A percentile compares a stretch with the other conserved stretches of the same genome.
Evolutionary conservation across 2,329 filamentous ascomycete species (phyloP).

Genomic region (Colletotrichum graminicola): DNA sequence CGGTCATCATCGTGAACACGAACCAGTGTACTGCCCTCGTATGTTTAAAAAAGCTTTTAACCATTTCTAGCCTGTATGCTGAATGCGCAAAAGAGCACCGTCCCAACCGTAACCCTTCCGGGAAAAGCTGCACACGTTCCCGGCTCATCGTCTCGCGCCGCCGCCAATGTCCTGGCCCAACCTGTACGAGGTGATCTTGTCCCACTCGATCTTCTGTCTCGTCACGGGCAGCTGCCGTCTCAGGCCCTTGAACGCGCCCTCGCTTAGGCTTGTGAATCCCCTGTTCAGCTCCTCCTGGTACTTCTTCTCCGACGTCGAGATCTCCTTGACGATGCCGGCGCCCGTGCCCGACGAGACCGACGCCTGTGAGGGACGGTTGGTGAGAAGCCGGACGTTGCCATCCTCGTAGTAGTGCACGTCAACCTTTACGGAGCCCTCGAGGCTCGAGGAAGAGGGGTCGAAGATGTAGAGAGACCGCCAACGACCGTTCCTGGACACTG

Average conservation of each 20-base stretch:
- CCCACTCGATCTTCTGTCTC: conserved; percentile 99
- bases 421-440: conserved; percentile 87
- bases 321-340: conserved; percentile 79
- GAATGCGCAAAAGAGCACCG: conserved; percentile 21
- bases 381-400: conserved; percentile 93
- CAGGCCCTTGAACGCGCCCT: conserved; percentile 94
- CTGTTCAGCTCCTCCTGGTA: conserved; percentile 97
- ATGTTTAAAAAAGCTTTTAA: conserved; percentile 1
- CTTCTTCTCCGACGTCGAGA: conserved; percentile 85
- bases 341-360: conserved; percentile 73
- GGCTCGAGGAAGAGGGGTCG: conserved; percentile 73
- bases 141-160: conserved; percentile 64
- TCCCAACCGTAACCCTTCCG: neutral
- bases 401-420: conserved; percentile 99
- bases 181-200: conserved; percentile 94
- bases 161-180: conserved; percentile 84
- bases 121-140: neutral
- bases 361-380: conserved; percentile 79
- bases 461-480: conserved; percentile 92
- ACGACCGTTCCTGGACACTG: conserved; percentile 82
- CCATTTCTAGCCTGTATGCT: conserved; percentile 1
- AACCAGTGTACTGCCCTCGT: neutral
- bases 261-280: conserved; percentile 88
- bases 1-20: neutral
- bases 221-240: conserved; percentile 95